Evolutionary conservation across 2,329 filamentous ascomycete species (phyloP).

Genomic region (Penicillium sp.): DNA sequence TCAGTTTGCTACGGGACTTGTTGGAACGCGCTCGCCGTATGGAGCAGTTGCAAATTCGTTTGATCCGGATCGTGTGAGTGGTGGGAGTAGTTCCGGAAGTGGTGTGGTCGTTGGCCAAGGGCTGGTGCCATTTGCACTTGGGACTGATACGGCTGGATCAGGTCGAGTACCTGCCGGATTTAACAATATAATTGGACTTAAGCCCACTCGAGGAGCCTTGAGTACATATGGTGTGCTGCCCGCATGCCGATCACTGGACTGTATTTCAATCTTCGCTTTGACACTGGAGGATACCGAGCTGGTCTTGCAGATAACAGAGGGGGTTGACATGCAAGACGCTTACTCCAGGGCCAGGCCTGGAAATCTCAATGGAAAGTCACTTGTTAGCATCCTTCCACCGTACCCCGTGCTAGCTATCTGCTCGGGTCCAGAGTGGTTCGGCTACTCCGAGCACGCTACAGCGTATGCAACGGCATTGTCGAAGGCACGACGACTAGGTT

Average conservation of each 20-base stretch:
- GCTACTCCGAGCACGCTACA: background rate
- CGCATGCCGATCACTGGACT: constrained; percentile 56
- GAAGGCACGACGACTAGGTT: background rate
- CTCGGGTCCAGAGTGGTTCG: background rate
- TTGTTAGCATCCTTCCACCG: background rate
- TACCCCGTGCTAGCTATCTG: background rate
- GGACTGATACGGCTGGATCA: constrained; percentile 27
- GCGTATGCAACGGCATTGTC: background rate
- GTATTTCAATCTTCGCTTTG: constrained; percentile 52
- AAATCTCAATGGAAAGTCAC: background rate
- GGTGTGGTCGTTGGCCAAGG: constrained; percentile 52
- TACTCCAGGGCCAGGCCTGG: constrained; percentile 38
- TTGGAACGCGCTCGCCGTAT: constrained; percentile 56
- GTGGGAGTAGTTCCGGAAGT: constrained; percentile 56
- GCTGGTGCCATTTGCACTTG: constrained; percentile 48
- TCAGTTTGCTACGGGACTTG: constrained; percentile 60
- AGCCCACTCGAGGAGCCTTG: constrained; percentile 23
- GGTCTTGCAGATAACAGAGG: constrained; percentile 41
- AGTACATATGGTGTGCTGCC: constrained; percentile 22
- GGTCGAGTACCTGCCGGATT: constrained; percentile 24
- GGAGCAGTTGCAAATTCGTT: constrained; percentile 54
- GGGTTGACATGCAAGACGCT: constrained; percentile 47
- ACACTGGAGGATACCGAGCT: constrained; percentile 48
- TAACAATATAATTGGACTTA: constrained; percentile 24
- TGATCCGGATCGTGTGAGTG: constrained; percentile 49